These are phyloP conservation scores for Dacryopinax primogenitus DNA, from an alignment of 768 basidiomycete species.

Conservation along the genomic window DNA sequence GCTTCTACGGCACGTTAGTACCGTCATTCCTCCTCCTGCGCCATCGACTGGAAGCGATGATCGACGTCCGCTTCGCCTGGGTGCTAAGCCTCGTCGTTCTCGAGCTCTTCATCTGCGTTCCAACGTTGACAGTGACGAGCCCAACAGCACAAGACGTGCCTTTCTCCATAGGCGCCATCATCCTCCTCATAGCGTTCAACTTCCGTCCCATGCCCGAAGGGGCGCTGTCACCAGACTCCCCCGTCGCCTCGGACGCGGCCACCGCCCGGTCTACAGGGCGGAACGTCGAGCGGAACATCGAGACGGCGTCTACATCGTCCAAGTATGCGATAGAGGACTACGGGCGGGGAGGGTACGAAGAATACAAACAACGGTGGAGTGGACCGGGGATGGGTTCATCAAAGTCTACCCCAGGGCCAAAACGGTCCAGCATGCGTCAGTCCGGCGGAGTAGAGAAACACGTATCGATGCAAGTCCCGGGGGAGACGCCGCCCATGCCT, in stretches of 20 bases:
- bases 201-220: background rate
- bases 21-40: background rate
- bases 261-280: background rate
- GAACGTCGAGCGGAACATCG: background rate
- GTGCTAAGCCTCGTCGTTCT: background rate
- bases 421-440: slow-evolving; percentile 1
- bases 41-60: background rate
- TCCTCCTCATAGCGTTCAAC: background rate
- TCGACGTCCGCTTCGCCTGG: background rate
- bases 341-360: background rate
- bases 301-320: background rate
- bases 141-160: background rate
- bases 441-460: background rate
- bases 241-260: background rate
- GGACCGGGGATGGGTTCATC: background rate
- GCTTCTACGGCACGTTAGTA: background rate
- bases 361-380: slow-evolving; percentile 3
- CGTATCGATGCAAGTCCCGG: background rate
- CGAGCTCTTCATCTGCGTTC: background rate
- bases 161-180: background rate
- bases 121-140: background rate
- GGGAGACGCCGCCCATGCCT: background rate
- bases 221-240: background rate
- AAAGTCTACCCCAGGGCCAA: background rate
- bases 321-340: slow-evolving; percentile 1